Percentiles rank a stretch among this genome's conserved stretches.
Conservation (phyloP, 108 stramenopile species). For the Cyclotella cryptica region DNA sequence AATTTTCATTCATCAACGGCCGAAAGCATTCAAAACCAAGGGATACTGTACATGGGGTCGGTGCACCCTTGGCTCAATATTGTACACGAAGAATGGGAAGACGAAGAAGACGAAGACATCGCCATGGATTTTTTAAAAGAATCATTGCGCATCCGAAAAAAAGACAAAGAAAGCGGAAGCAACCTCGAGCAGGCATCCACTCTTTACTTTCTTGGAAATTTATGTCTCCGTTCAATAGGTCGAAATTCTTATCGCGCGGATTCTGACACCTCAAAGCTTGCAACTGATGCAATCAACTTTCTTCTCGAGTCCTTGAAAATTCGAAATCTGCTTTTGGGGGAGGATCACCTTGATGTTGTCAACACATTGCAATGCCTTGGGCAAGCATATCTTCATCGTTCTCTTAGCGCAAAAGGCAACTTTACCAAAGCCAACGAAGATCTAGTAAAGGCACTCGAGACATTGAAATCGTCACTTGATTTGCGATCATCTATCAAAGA, state of each 20-base stretch:
- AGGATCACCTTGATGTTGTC: conserved; percentile 26
- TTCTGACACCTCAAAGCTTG: conserved; percentile 28
- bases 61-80: conserved; percentile 31
- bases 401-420: conserved; percentile 12
- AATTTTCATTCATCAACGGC: conserved; percentile 41
- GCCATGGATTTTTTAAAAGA: conserved; percentile 42
- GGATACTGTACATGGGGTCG: conserved; percentile 26
- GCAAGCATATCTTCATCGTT: conserved; percentile 36
- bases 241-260: conserved; percentile 12
- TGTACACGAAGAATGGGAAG: conserved; percentile 31
- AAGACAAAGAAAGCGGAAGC: conserved; percentile 30
- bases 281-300: conserved; percentile 25
- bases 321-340: conserved; percentile 25
- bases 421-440: conserved; percentile 17
- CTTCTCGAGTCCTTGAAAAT: conserved; percentile 42
- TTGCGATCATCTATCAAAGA: conserved; percentile 12
- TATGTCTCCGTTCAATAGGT: conserved; percentile 36
- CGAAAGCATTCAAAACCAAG: conserved; percentile 47
- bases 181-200: conserved; percentile 39
- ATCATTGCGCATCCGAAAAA: conserved; percentile 38
- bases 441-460: conserved; percentile 15
- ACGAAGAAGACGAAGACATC: conserved; percentile 30
- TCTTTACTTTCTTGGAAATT: conserved; percentile 33
- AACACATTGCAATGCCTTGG: conserved; percentile 43
- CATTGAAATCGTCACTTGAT: conserved; percentile 31